Base-by-base conservation (phyloP, 148 eudicot genomes). In the Vaccinium macrocarpon region DNA sequence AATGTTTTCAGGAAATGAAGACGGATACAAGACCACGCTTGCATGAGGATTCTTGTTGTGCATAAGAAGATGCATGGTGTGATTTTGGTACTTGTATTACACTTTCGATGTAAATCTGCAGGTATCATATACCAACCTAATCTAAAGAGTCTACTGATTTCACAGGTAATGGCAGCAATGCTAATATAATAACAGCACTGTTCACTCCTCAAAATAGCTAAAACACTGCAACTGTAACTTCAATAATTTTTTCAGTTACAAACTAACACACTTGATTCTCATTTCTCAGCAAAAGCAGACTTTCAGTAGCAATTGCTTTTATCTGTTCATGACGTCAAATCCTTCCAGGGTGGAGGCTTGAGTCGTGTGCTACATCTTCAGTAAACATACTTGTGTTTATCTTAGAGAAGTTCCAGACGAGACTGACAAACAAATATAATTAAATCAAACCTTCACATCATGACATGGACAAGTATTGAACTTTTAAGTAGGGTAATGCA, bases 391-490 rank as follows among this genome's bases (percentile, higher is more conserved):
- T 64, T 9, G 29, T 64, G 66, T 64, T 64, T 64, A 23, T 64
- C 29, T 52, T 52, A 52, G 55, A 52, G 55, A 52, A 52, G 55
- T 9, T 52, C 55, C 55, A 13, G 14, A 52, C 55, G 2, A 42
- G 55, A 9, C 55, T 52, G 55, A 52, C 15, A 9, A 52, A 52
- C 55, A 52, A 52, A 52, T 9, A 52, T 52, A 73, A 15, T 48
- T 6, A 73, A 11, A 77, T 21, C 6, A 51, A 77, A 2, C 59
- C 59, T 77, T 3, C 18, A 78, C 64, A 53, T 55, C 11, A 53
- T 27, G 64, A 55, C 48, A 52, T 53, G 64, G 64, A 55, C n/a
- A 75, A 75, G 78, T 16, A 75, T 48, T 46, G 78, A 23, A 75
- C 25, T 16, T 16, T n/a, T 42, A 75, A 42, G 29, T 19, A 48